Evolutionary conservation across 257 asterid genomes (phyloP).

Genomic region (Solanum sitiens): DNA sequence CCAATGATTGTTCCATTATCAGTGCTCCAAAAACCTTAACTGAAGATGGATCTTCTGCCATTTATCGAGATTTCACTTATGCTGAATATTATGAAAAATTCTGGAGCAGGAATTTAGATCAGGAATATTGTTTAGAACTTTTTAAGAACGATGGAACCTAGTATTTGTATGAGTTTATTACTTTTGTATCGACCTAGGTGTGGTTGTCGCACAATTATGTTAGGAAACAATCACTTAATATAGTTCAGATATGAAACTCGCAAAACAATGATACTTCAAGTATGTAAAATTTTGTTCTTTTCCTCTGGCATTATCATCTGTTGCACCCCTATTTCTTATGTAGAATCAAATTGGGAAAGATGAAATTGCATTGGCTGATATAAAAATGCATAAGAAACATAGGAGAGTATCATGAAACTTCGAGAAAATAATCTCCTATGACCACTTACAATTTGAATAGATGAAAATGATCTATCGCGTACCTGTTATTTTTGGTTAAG

Average conservation of each 20-base stretch:
- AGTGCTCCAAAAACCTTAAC: constrained; percentile 62
- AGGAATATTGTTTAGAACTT: constrained; percentile 63
- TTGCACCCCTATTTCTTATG: not conserved
- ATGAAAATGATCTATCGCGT: not conserved
- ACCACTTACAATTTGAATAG: not conserved
- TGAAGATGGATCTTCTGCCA: constrained; percentile 13
- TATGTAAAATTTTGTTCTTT: too few species aligned
- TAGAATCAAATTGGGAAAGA: not conserved
- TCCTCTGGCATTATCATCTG: not conserved
- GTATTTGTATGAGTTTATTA: not conserved
- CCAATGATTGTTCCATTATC: constrained; percentile 42
- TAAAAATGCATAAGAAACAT: not conserved
- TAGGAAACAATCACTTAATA: not conserved
- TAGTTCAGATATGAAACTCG: not conserved
- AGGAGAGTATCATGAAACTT: not conserved
- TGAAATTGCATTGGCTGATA: not conserved
- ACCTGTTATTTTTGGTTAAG: constrained; percentile 5
- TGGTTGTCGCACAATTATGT: not conserved
- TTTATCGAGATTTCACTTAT: constrained; percentile 58
- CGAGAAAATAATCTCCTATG: not conserved
- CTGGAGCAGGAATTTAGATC: constrained; percentile 80
- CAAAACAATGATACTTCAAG: not conserved
- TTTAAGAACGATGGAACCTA: constrained; percentile 33
- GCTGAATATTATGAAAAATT: constrained; percentile 71
- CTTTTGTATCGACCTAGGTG: not conserved